Evolutionary conservation across 129 eudicot genomes (phyloP).

Genomic region (Centrapalus pauciflorus): DNA sequence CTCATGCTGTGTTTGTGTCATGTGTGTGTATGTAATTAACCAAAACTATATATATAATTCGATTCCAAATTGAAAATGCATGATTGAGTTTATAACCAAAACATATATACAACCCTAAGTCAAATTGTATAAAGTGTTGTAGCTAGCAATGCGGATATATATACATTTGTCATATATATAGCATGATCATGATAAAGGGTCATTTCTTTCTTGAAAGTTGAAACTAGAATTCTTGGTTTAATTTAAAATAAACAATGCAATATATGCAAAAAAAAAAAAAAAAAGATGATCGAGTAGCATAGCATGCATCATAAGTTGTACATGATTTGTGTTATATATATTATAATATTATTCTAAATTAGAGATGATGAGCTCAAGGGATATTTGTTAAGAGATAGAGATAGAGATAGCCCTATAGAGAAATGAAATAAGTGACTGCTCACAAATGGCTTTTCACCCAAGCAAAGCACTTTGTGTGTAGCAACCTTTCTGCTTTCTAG

Average conservation of each 20-base stretch:
- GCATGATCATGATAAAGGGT: background rate
- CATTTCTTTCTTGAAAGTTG: constrained; percentile 11
- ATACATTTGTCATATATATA: background rate
- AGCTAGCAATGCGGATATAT: background rate
- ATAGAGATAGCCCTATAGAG: constrained; percentile 17
- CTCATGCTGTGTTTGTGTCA: too few species aligned
- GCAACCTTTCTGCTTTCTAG: constrained; percentile 61
- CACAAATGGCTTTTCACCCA: constrained; percentile 59
- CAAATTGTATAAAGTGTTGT: background rate
- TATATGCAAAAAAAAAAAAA: too few species aligned
- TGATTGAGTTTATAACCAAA: background rate
- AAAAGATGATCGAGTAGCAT: background rate
- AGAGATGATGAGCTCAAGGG: background rate
- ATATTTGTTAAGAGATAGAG: background rate
- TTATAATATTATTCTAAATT: background rate
- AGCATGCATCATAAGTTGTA: constrained; percentile 16
- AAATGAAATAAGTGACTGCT: constrained; percentile 32
- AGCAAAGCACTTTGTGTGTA: constrained; percentile 38
- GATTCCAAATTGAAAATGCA: background rate
- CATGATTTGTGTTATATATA: too few species aligned
- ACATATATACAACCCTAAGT: background rate
- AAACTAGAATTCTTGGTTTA: background rate
- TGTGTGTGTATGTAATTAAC: too few species aligned
- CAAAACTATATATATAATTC: background rate
- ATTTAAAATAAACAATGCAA: too few species aligned